Base-by-base conservation (phyloP, 2,329 filamentous ascomycete genomes). In the Diplodia mutila region DNA sequence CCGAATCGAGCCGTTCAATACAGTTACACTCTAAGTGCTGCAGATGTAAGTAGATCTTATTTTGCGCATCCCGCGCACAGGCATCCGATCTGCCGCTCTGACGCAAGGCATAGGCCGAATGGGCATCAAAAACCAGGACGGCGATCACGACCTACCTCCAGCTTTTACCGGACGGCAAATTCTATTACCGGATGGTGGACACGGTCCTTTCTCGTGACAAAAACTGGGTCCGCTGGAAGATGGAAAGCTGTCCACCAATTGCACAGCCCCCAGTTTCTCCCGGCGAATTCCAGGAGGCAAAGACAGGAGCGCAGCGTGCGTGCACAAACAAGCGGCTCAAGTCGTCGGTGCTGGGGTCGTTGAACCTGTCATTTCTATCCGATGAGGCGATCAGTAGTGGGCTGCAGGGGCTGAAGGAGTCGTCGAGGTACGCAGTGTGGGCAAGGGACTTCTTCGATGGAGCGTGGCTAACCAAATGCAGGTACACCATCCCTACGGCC, bases 191-290 rank as follows among this genome's bases (percentile, higher is more conserved):
- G 48, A 97, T 98, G 88, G 93, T 99, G 37, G 94, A 98, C 77
- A 98, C 94, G 14, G 94, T 99, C 37, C 87, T 99, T 34, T 92
- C 93, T 27, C 87, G 95, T 70, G 95, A 99, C 79, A 98, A 97
- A 83, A 97, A 98, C 76, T 99, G 96, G 96, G 93, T 96, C 53
- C 90, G 93, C 70, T 99, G 95, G 95, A 99, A 99, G 81, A 90
- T 94, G 69, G 93, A 97, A 77, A 92, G 90, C 72, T 99, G 95
- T 77, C 92, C 93, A 27, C 87, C 90, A 6, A 98, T 99, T 74
- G 89, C 94, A 75, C 87, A 88, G 69, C 87, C 91, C 25, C 83
- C 92, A 12, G 85, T 98, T 34, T 85, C 89, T 2, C 85, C 90
- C 0, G 80, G 87, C 32, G 86, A 90, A 55, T 94, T 93, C 76